Percentiles rank a stretch among this genome's conserved stretches.
Evolutionary conservation across 192 early-diverging fungal genomes (phyloP).

Genomic region (Gorgonomyces haynaldii): DNA sequence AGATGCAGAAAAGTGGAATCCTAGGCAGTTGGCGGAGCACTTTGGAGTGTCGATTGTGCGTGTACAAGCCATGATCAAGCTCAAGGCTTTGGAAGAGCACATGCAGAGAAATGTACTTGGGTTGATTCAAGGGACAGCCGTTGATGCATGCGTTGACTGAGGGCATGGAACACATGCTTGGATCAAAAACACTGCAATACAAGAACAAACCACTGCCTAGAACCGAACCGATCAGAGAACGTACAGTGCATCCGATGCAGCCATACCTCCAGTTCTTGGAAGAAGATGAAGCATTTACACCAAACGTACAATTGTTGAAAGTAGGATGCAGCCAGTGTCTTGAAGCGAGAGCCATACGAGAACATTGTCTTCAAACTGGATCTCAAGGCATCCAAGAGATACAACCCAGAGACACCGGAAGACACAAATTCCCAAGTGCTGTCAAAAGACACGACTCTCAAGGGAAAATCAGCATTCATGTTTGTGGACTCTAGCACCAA

Average conservation of each 20-base stretch:
- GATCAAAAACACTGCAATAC: conserved; percentile 19
- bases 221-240: conserved; percentile 20
- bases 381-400: conserved; percentile 16
- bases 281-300: conserved; percentile 61
- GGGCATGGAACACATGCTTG: conserved; percentile 80
- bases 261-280: conserved; percentile 75
- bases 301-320: conserved; percentile 25
- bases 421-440: conserved; percentile 1
- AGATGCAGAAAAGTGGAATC: conserved; percentile 49
- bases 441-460: conserved; percentile 21
- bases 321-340: conserved; percentile 64
- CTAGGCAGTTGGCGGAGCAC: conserved; percentile 56
- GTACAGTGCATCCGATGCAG: conserved; percentile 43
- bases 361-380: conserved; percentile 31
- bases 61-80: conserved; percentile 77
- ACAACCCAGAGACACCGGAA: conserved; percentile 15
- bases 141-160: conserved; percentile 58
- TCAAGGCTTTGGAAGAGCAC: conserved; percentile 69
- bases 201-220: neutral
- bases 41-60: conserved; percentile 69
- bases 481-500: conserved; percentile 44
- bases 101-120: conserved; percentile 47
- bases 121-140: conserved; percentile 16
- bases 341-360: conserved; percentile 56
- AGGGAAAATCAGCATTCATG: conserved; percentile 43